Conservation (phyloP, 2,329 filamentous ascomycete species). For the Exophiala aquamarina region DNA sequence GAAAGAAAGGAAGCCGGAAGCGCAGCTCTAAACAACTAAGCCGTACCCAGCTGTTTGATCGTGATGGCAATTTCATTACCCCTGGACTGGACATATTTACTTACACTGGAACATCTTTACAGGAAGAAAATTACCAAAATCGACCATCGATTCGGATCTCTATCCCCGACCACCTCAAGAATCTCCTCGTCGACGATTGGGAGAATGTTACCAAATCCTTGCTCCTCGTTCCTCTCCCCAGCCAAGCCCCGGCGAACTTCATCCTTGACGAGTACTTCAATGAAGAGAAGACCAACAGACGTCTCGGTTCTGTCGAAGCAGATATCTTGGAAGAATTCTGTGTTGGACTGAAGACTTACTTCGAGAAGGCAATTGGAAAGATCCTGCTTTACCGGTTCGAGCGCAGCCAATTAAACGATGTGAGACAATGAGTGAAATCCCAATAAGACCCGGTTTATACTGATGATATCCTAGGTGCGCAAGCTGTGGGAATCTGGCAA, state of each 20-base stretch:
- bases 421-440: too few relatives aligned
- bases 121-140: constrained; percentile 87
- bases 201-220: constrained; percentile 97
- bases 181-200: constrained; percentile 95
- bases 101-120: constrained; percentile 19
- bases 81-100: not conserved
- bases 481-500: constrained; percentile 65
- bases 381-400: constrained; percentile 94
- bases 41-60: constrained; percentile 1
- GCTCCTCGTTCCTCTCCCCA: constrained; percentile 82
- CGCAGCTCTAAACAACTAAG: not conserved
- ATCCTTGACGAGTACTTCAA: constrained; percentile 80
- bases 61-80: not conserved
- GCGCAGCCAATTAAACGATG: constrained; percentile 71
- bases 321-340: constrained; percentile 91
- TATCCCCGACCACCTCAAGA: constrained; percentile 87
- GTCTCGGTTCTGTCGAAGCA: constrained; percentile 66
- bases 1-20: not conserved
- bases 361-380: constrained; percentile 83
- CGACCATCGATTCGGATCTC: constrained; percentile 83
- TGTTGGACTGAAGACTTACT: constrained; percentile 85
- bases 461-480: constrained; percentile 55
- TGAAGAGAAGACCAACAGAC: constrained; percentile 66
- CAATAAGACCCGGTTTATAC: too few relatives aligned
- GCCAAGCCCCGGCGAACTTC: constrained; percentile 69